phyloP scores from a whole-genome alignment of 2,329 filamentous ascomycete genomes.

The Tolypocladium tropicale region DNA sequence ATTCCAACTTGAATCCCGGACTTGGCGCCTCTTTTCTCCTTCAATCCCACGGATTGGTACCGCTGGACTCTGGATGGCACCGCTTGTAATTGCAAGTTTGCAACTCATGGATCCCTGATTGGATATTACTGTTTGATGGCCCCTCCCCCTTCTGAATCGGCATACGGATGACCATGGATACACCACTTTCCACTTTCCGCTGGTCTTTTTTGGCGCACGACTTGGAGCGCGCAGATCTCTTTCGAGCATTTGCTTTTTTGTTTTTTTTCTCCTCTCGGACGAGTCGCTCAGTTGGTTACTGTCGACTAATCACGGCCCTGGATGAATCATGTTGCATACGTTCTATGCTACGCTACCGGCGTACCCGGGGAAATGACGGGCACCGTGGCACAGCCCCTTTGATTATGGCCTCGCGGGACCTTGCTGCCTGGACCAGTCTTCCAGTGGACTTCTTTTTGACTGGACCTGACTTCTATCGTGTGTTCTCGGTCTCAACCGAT shows the following conservation, averaged over 20 bases:
- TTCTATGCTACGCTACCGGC: slow-evolving; percentile 15
- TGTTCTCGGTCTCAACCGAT: slow-evolving; percentile 5
- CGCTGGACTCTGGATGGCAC: slow-evolving; percentile 13
- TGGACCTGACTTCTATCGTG: slow-evolving; percentile 8
- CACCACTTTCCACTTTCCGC: slow-evolving; percentile 1
- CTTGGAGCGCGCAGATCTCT: background rate
- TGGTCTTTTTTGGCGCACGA: background rate
- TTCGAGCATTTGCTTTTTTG: slow-evolving; percentile 3
- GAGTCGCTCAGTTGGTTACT: slow-evolving; percentile 7
- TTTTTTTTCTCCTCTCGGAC: slow-evolving; percentile 14
- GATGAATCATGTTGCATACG: slow-evolving; percentile 25
- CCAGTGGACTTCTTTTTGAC: slow-evolving; percentile 15
- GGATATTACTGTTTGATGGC: slow-evolving; percentile 16
- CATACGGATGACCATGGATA: slow-evolving; percentile 4
- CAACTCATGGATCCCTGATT: slow-evolving; percentile 13
- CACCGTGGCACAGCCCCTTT: slow-evolving; percentile 3
- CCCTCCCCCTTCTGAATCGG: slow-evolving; percentile 8
- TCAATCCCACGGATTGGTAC: slow-evolving; percentile 11
- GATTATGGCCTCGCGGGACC: slow-evolving; percentile 12
- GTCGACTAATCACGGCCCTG: slow-evolving; percentile 16
- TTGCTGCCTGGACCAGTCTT: slow-evolving; percentile 24
- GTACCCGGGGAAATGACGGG: slow-evolving; percentile 19
- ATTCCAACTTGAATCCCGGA: slow-evolving; percentile 14
- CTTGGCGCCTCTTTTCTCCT: slow-evolving; percentile 13
- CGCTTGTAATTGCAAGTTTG: slow-evolving; percentile 18